Evolutionary conservation across 1,284 basidiomycete genomes (phyloP).

Genomic region (Xerocomus amazonicus): DNA sequence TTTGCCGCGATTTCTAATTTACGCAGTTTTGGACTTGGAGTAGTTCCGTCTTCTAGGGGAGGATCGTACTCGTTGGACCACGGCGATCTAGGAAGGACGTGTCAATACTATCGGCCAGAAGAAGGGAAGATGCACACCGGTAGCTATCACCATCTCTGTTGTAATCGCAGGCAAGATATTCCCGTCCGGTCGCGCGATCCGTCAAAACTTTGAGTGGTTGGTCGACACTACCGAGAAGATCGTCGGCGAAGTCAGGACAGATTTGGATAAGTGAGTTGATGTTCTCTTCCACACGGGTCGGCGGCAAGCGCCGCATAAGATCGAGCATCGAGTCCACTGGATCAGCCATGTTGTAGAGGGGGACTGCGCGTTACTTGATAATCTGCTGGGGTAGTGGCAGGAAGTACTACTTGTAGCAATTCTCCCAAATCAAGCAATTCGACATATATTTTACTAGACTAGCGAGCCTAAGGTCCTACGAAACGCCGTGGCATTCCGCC

Average conservation of each 20-base stretch:
- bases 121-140: constrained; percentile 49
- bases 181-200: constrained; percentile 77
- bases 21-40: constrained; percentile 80
- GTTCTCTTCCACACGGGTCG: constrained; percentile 88
- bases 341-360: constrained; percentile 53
- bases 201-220: constrained; percentile 84
- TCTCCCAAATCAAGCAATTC: constrained; percentile 15
- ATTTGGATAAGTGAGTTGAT: constrained; percentile 79
- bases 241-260: constrained; percentile 94
- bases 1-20: constrained; percentile 93
- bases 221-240: constrained; percentile 93
- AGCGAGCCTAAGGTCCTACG: too few relatives aligned
- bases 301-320: constrained; percentile 92
- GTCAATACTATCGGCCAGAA: not conserved
- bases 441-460: too few relatives aligned
- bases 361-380: constrained; percentile 3
- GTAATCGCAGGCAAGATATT: constrained; percentile 96
- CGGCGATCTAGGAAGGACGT: constrained; percentile 65
- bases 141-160: constrained; percentile 96
- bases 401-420: too few relatives aligned
- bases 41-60: constrained; percentile 81
- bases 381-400: not conserved
- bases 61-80: constrained; percentile 97
- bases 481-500: too few relatives aligned
- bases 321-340: constrained; percentile 90